Evolutionary conservation across 768 basidiomycete genomes (phyloP).

Genomic region (Strobilomyces confusus): DNA sequence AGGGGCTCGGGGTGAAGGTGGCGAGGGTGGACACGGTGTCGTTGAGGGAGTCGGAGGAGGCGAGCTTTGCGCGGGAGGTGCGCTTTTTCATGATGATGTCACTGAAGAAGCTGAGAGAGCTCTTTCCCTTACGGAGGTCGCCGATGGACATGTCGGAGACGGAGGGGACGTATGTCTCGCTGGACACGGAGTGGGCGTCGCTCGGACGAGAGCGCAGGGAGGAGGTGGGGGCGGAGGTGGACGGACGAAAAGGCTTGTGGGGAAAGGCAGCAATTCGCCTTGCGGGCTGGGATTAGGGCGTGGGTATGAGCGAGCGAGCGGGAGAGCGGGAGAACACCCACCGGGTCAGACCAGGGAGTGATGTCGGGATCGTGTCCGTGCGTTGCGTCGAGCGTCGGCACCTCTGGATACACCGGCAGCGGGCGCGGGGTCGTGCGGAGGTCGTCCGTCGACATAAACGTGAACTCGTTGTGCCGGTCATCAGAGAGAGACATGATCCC

Average conservation of each 20-base stretch:
- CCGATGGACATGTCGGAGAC: constrained; percentile 34
- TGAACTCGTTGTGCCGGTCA: constrained; percentile 9
- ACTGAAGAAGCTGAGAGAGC: constrained; percentile 39
- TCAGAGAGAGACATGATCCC: constrained; percentile 16
- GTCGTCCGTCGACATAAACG: constrained; percentile 5
- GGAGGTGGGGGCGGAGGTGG: constrained; percentile 31
- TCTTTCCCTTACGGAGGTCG: constrained; percentile 44
- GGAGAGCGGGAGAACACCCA: neutral
- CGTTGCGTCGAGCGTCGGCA: neutral
- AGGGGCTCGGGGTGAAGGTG: constrained; percentile 38
- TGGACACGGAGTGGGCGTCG: constrained; percentile 27
- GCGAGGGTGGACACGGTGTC: constrained; percentile 29
- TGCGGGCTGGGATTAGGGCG: constrained; percentile 7
- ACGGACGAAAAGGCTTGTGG: constrained; percentile 30
- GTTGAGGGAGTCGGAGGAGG: constrained; percentile 30
- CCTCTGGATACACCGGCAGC: constrained; percentile 4
- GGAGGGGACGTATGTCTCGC: constrained; percentile 28
- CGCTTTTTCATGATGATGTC: constrained; percentile 40
- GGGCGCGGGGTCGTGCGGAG: constrained; percentile 1
- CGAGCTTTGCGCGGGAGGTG: constrained; percentile 36
- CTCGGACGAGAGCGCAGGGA: constrained; percentile 27
- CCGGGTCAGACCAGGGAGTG: constrained; percentile 21
- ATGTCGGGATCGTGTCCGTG: constrained; percentile 13
- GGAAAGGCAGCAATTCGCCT: constrained; percentile 24
- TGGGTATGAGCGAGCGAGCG: constrained; percentile 5